A percentile compares a stretch with the other conserved stretches of the same genome.
Evolutionary conservation across 768 basidiomycete species (phyloP).

Genomic region (Trametes punicea): DNA sequence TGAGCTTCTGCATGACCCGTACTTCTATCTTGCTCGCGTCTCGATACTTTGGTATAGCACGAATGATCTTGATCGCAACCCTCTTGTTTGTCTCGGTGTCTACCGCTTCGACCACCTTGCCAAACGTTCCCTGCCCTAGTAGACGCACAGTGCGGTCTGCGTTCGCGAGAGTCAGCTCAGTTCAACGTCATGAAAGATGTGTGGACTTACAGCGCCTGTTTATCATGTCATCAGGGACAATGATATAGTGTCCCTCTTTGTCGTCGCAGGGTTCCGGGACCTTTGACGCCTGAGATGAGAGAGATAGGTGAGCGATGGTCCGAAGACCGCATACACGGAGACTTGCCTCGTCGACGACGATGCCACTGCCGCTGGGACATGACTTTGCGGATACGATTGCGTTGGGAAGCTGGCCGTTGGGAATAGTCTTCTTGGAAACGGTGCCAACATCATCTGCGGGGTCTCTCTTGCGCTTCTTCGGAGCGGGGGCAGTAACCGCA

Average conservation of each 20-base stretch:
- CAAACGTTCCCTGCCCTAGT: slow-evolving; percentile 97
- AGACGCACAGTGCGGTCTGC: slow-evolving; percentile 88
- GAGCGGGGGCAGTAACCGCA: slow-evolving; percentile 60
- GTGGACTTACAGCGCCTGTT: slow-evolving; percentile 69
- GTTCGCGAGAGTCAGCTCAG: slow-evolving; percentile 1
- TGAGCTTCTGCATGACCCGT: slow-evolving; percentile 88
- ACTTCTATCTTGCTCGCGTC: slow-evolving; percentile 99
- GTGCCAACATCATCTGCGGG: slow-evolving; percentile 69
- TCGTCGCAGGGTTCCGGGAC: slow-evolving; percentile 82
- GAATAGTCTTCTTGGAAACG: slow-evolving; percentile 59
- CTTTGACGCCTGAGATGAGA: slow-evolving; percentile 55
- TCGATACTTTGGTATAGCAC: slow-evolving; percentile 97
- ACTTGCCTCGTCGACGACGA: slow-evolving; percentile 67
- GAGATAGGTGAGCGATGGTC: slow-evolving; percentile 14
- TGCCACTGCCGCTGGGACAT: slow-evolving; percentile 64
- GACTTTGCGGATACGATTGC: slow-evolving; percentile 53
- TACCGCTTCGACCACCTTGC: slow-evolving; percentile 94
- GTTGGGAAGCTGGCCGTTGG: slow-evolving; percentile 49
- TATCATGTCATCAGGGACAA: slow-evolving; percentile 87
- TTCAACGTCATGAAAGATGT: background rate
- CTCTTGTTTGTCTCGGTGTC: slow-evolving; percentile 70
- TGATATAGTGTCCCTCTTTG: slow-evolving; percentile 98
- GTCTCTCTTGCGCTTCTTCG: slow-evolving; percentile 85
- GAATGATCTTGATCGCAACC: slow-evolving; percentile 98
- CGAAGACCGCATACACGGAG: slow-evolving; percentile 16